Conservation (phyloP, 192 early-diverging fungal genomes). For the Coemansia guatemalensis region DNA sequence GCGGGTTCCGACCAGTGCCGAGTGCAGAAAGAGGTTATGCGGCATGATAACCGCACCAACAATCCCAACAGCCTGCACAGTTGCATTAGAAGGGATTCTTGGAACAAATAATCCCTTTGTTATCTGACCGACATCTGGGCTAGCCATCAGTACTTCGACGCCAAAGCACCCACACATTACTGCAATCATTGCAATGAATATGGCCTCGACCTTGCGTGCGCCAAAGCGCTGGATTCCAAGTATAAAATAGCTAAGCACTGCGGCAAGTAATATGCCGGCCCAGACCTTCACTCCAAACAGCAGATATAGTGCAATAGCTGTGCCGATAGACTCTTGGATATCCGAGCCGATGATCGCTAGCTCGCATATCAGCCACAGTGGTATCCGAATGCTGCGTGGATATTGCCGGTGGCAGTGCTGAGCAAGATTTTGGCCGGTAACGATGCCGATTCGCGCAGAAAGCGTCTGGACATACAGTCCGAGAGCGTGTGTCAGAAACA, state of each 20-base stretch:
- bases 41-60: constrained; percentile 81
- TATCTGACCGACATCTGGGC: constrained; percentile 54
- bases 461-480: constrained; percentile 65
- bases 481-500: constrained; percentile 63
- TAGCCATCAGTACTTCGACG: constrained; percentile 59
- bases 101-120: constrained; percentile 58
- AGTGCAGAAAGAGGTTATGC: constrained; percentile 88
- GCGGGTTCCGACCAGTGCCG: constrained; percentile 68
- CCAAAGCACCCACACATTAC: constrained; percentile 78
- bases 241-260: constrained; percentile 75
- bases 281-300: constrained; percentile 68
- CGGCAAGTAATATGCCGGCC: constrained; percentile 75
- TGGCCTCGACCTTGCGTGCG: constrained; percentile 66
- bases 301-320: constrained; percentile 83
- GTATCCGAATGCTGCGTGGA: constrained; percentile 29
- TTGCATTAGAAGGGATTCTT: constrained; percentile 55
- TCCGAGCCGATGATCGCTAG: constrained; percentile 70
- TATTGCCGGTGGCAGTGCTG: constrained; percentile 56
- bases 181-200: constrained; percentile 73
- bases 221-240: constrained; percentile 66
- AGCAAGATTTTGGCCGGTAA: constrained; percentile 64
- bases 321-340: constrained; percentile 84
- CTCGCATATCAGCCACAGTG: constrained; percentile 63
- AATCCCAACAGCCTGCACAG: constrained; percentile 67
- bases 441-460: constrained; percentile 62